These are phyloP conservation scores for Gloeostereum incarnatum DNA, from an alignment of 768 basidiomycete genomes.

Conservation along the genomic window DNA sequence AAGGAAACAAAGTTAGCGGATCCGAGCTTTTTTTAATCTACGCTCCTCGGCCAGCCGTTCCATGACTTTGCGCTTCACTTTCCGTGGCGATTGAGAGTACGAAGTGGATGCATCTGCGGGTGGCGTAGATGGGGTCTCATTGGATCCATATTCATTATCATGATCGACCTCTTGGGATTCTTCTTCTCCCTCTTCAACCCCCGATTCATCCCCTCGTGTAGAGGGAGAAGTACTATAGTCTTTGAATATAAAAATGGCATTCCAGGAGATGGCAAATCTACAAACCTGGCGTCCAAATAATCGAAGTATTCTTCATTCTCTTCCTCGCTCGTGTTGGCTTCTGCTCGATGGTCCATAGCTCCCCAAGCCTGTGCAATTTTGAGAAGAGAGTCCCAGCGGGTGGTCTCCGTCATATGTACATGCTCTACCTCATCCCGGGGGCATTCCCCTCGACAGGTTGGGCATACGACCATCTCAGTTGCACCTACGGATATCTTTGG, in stretches of 20 bases:
- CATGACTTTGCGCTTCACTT: conserved; percentile 23
- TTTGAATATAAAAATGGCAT: not conserved
- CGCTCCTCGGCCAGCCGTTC: conserved; percentile 20
- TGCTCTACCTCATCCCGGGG: conserved; percentile 21
- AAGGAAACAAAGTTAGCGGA: no score
- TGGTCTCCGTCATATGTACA: conserved; percentile 25
- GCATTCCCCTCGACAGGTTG: conserved; percentile 21
- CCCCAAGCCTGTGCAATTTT: conserved; percentile 28
- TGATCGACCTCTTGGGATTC: not conserved
- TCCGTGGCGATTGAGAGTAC: conserved; percentile 20
- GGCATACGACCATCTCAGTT: conserved; percentile 24
- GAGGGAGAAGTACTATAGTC: not conserved
- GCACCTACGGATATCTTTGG: conserved; percentile 16
- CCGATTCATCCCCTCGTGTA: not conserved
- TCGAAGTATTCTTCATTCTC: conserved; percentile 30
- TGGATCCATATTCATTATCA: not conserved
- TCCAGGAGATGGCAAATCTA: not conserved
- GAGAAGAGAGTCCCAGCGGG: conserved; percentile 34
- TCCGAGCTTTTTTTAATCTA: no score
- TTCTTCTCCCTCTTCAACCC: not conserved
- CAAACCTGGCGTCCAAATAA: conserved; percentile 12
- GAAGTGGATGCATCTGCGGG: conserved; percentile 6
- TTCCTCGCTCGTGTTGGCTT: conserved; percentile 30
- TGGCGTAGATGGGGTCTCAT: conserved; percentile 4
- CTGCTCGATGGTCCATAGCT: conserved; percentile 24